A percentile compares a stretch with the other conserved stretches of the same genome.
Conservation (phyloP, 2,329 filamentous ascomycete genomes). For the Phyllosticta capitalensis region DNA sequence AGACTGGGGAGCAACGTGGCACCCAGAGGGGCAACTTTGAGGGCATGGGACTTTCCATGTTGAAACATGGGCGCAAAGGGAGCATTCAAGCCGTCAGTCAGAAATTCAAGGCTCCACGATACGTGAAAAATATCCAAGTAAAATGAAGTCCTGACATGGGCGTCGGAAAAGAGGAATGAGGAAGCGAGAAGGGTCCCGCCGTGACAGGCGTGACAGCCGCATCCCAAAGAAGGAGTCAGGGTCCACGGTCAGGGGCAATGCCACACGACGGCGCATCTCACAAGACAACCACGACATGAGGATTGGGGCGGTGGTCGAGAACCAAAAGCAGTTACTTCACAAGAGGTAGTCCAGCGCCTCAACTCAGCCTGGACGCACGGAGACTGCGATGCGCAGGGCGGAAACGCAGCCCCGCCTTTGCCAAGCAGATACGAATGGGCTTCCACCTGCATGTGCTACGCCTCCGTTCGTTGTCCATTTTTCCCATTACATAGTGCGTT, state of each 20-base stretch:
- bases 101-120: too few species aligned
- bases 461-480: not conserved
- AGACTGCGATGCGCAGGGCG: conserved; percentile 9
- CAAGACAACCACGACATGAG: not conserved
- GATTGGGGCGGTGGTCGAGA: not conserved
- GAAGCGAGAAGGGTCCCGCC: too few species aligned
- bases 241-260: not conserved
- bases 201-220: not conserved
- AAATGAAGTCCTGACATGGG: too few species aligned
- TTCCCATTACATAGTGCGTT: not conserved
- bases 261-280: not conserved
- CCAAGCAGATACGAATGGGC: conserved; percentile 3
- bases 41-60: too few species aligned
- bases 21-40: not conserved
- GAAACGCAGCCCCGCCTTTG: conserved; percentile 9
- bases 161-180: too few species aligned
- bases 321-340: not conserved
- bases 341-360: not conserved
- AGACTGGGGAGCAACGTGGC: not conserved
- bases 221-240: conserved; percentile 1
- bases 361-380: not conserved
- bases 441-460: conserved; percentile 2
- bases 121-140: too few species aligned
- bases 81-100: too few species aligned
- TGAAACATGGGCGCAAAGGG: too few species aligned